Conservation (phyloP, 768 basidiomycete species). For the Agaricus blazei region DNA sequence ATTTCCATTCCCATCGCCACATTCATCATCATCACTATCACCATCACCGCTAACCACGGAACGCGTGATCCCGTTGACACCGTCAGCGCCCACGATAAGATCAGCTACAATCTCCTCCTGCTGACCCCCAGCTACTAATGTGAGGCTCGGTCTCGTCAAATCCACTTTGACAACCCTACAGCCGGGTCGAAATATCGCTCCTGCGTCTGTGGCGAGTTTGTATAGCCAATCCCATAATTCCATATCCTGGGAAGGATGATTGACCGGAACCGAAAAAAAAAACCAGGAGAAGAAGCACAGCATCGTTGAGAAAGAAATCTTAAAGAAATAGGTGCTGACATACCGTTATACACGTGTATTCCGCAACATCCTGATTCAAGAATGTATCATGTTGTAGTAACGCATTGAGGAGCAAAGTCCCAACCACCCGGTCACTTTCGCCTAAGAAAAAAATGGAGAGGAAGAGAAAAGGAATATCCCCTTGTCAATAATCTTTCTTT, state of each 20-base stretch:
- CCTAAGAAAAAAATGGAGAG: neutral
- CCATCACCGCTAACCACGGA: conserved; percentile 20
- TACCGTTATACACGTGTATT: conserved; percentile 39
- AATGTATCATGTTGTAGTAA: conserved; percentile 13
- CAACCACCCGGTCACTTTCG: neutral
- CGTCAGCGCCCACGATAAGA: conserved; percentile 59
- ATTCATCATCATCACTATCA: neutral
- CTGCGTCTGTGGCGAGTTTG: conserved; percentile 39
- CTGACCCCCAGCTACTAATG: conserved; percentile 29
- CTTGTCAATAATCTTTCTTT: neutral
- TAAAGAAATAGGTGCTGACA: conserved; percentile 1
- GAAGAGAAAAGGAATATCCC: neutral
- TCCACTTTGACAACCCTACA: conserved; percentile 28
- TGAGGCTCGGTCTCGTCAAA: conserved; percentile 26
- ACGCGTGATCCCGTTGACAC: conserved; percentile 37
- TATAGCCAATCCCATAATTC: conserved; percentile 46
- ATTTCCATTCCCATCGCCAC: neutral
- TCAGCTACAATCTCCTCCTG: conserved; percentile 37
- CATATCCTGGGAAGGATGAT: conserved; percentile 33
- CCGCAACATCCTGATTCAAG: conserved; percentile 26
- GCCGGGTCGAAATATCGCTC: conserved; percentile 42
- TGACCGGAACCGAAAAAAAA: too few species aligned
- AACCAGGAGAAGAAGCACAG: too few species aligned
- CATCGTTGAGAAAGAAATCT: too few species aligned
- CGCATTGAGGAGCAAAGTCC: neutral